Base-by-base conservation (phyloP, 2,329 filamentous ascomycete species). In the Ophiosphaerella herpotricha region DNA sequence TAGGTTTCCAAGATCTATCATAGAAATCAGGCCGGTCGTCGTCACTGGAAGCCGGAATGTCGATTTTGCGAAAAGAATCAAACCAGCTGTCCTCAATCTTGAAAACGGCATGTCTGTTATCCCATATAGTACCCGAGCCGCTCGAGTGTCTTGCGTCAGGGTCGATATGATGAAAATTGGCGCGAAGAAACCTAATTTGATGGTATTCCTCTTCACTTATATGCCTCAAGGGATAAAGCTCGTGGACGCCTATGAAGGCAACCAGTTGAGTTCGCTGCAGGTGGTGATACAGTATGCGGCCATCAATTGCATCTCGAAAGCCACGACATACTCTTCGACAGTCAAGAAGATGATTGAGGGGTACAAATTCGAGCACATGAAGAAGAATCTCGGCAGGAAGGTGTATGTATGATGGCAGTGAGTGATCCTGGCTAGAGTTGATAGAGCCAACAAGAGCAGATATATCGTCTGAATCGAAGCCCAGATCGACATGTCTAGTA, bases 251-350 rank as follows among this genome's bases (percentile, higher is more conserved):
- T 24, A 66, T 24, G 35, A 57, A 66, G 7, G 64, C 65, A 13
- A 68, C 46, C 12, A 72, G 16, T 36, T 63, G 50, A 0, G 58
- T 56, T 13, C 65, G 48, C 8, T 41, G 57, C 7, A 72, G 31
- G 37, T 59, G 59, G 2, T 59, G 52, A 40, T 61, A 69, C 13
- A 67, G 13, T 1, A 70, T 50, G 2, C 54, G 59, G 1, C 65
- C 63, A 34, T 70, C 69, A n/a, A 72, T 66, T 7, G 57, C 62
- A 52, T 72, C 63, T 7, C 62, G 58, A 39, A 71, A 67, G 8
- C 61, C 63, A 9, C 62, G 61, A 35, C 65, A 72, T 2, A 72
- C 61, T 1, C 62, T 39, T 2, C 69, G 61, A 60, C 64, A 69
- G 23, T 61, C 55, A 7, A 71, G 57, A 1, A 69, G 23, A 43